phyloP scores from a whole-genome alignment of 495 filamentous ascomycete species.

The Podospora australis region DNA sequence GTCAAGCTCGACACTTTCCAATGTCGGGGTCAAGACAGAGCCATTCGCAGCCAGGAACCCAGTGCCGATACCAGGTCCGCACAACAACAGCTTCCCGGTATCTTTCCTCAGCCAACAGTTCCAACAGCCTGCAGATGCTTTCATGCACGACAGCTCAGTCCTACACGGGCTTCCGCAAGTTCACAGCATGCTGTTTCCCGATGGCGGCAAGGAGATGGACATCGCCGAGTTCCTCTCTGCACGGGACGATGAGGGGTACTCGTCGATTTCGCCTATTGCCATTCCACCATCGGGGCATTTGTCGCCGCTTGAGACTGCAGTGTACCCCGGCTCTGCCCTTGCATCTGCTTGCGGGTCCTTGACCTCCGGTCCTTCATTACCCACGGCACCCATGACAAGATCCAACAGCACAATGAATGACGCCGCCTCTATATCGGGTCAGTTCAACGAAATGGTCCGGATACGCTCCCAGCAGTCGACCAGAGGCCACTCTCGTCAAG shows the following conservation, averaged over 20 bases:
- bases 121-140: conserved; percentile 11
- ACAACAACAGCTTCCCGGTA: conserved; percentile 1
- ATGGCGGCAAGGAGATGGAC: conserved; percentile 14
- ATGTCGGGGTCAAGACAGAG: not conserved
- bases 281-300: conserved; percentile 13
- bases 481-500: conserved; percentile 21
- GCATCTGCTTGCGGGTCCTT: conserved; percentile 39
- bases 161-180: conserved; percentile 1
- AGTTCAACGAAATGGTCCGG: conserved; percentile 36
- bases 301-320: conserved; percentile 11
- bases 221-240: conserved; percentile 20
- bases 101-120: conserved; percentile 7
- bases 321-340: conserved; percentile 14
- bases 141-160: conserved; percentile 10
- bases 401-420: conserved; percentile 38
- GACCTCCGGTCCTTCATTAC: conserved; percentile 38
- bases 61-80: not conserved
- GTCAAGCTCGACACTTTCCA: conserved; percentile 21
- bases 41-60: conserved; percentile 9
- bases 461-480: conserved; percentile 38
- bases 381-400: conserved; percentile 40
- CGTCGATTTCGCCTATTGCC: conserved; percentile 13
- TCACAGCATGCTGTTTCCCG: not conserved
- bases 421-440: conserved; percentile 27
- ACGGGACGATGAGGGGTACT: conserved; percentile 4